phyloP scores from a whole-genome alignment of 441 rosid species.

The Erodium moschatum region DNA sequence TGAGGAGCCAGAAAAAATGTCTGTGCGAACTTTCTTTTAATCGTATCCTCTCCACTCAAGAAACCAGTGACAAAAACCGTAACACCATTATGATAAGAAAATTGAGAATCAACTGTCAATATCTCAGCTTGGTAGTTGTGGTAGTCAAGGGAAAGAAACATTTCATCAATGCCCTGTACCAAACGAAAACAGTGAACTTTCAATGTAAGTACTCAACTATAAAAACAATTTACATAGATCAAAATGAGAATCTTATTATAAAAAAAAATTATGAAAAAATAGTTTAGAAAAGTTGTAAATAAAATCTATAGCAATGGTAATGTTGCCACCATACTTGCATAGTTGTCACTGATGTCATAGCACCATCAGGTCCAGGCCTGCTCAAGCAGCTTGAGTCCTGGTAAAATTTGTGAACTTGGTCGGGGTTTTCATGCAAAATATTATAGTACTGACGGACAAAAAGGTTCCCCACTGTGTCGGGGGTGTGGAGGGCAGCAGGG shows the following conservation, averaged over 20 bases:
- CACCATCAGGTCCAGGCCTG: slow-evolving; percentile 38
- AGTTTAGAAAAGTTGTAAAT: neutral
- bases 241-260: neutral
- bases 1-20: slow-evolving; percentile 52
- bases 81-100: slow-evolving; percentile 32
- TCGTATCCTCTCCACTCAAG: slow-evolving; percentile 30
- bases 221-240: neutral
- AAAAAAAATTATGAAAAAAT: neutral
- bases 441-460: slow-evolving; percentile 45
- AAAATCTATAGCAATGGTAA: neutral
- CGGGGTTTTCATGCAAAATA: slow-evolving; percentile 28
- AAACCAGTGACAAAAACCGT: slow-evolving; percentile 45
- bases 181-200: neutral
- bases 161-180: slow-evolving; percentile 39
- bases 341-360: slow-evolving; percentile 39
- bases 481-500: slow-evolving; percentile 29
- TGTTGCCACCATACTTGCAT: slow-evolving; percentile 27
- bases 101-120: slow-evolving; percentile 44
- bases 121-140: slow-evolving; percentile 32
- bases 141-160: slow-evolving; percentile 32
- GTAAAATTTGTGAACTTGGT: slow-evolving; percentile 38
- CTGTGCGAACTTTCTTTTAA: slow-evolving; percentile 39
- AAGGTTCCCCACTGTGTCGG: slow-evolving; percentile 37
- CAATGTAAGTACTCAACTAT: neutral
- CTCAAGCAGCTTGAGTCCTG: slow-evolving; percentile 38